A percentile compares a stretch with the other conserved stretches of the same genome.
These are phyloP conservation scores for Dalbergia oliveri DNA, from an alignment of 306 rosid species.

Conservation along the genomic window DNA sequence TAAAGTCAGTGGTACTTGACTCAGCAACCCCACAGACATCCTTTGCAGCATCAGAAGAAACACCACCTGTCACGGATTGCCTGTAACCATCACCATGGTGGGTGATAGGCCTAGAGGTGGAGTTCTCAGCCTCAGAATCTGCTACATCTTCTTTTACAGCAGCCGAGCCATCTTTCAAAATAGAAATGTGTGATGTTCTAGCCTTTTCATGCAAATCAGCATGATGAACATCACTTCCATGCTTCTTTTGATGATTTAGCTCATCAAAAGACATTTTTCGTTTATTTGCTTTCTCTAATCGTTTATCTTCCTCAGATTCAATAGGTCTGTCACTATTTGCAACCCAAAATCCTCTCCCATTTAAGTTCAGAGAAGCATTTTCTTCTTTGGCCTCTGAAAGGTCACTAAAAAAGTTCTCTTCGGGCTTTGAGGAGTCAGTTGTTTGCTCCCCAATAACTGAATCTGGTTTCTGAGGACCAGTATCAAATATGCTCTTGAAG, in stretches of 20 bases:
- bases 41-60: slow-evolving; percentile 69
- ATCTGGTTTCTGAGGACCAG: slow-evolving; percentile 74
- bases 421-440: slow-evolving; percentile 66
- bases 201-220: slow-evolving; percentile 70
- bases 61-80: slow-evolving; percentile 61
- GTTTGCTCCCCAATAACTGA: slow-evolving; percentile 60
- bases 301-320: slow-evolving; percentile 76
- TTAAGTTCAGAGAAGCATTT: slow-evolving; percentile 67
- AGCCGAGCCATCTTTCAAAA: slow-evolving; percentile 86
- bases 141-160: slow-evolving; percentile 97
- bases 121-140: slow-evolving; percentile 88
- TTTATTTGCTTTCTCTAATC: slow-evolving; percentile 57
- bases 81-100: slow-evolving; percentile 67
- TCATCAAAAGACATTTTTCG: slow-evolving; percentile 77
- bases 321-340: slow-evolving; percentile 56
- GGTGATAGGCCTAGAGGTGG: slow-evolving; percentile 71
- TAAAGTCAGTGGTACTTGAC: slow-evolving; percentile 56
- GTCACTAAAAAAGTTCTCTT: slow-evolving; percentile 88
- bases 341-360: slow-evolving; percentile 74
- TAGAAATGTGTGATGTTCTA: slow-evolving; percentile 72
- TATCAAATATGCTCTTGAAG: slow-evolving; percentile 76
- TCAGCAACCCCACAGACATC: slow-evolving; percentile 62
- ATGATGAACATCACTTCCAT: slow-evolving; percentile 67
- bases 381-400: slow-evolving; percentile 77
- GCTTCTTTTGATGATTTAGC: slow-evolving; percentile 70